A percentile compares a stretch with the other conserved stretches of the same genome.
Evolutionary conservation across 2,329 filamentous ascomycete species (phyloP).

Genomic region (Xylariales sp.): DNA sequence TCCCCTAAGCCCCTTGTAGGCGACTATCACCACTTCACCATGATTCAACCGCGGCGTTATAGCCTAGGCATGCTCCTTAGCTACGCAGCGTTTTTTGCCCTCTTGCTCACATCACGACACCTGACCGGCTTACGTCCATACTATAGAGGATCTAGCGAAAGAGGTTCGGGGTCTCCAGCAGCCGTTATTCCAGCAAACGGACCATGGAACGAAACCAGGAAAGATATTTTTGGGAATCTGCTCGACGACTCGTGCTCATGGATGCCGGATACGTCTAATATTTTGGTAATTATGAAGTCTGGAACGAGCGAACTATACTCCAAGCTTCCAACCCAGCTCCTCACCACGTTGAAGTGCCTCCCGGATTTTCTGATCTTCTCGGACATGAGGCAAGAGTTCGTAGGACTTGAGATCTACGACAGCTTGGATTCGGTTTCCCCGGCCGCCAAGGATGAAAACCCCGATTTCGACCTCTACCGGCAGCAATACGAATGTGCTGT

Average conservation of each 20-base stretch:
- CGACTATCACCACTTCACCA: too few relatives aligned
- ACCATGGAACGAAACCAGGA: too few relatives aligned
- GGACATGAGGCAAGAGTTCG: constrained; percentile 46
- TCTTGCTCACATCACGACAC: neutral
- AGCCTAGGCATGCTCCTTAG: too few relatives aligned
- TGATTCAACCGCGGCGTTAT: too few relatives aligned
- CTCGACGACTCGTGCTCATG: constrained; percentile 1
- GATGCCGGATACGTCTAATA: constrained; percentile 8
- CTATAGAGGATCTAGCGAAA: neutral
- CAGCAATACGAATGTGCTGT: constrained; percentile 39
- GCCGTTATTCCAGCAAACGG: neutral
- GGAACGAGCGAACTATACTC: constrained; percentile 52
- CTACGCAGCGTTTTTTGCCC: too few relatives aligned
- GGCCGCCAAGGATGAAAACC: constrained; percentile 36
- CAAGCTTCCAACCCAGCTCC: constrained; percentile 50
- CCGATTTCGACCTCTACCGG: constrained; percentile 47
- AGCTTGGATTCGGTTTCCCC: constrained; percentile 40
- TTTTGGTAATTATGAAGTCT: constrained; percentile 54
- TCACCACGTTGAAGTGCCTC: constrained; percentile 50
- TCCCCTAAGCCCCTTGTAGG: too few relatives aligned
- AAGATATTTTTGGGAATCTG: neutral
- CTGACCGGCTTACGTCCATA: neutral
- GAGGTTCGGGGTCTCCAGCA: neutral
- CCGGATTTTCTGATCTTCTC: constrained; percentile 53
- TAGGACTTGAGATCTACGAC: constrained; percentile 39